Evolutionary conservation across 164 flowering plant species (phyloP), one percentile per base, ranked within the genome.

Genomic region (Kalanchoe fedtschenkoi): DNA sequence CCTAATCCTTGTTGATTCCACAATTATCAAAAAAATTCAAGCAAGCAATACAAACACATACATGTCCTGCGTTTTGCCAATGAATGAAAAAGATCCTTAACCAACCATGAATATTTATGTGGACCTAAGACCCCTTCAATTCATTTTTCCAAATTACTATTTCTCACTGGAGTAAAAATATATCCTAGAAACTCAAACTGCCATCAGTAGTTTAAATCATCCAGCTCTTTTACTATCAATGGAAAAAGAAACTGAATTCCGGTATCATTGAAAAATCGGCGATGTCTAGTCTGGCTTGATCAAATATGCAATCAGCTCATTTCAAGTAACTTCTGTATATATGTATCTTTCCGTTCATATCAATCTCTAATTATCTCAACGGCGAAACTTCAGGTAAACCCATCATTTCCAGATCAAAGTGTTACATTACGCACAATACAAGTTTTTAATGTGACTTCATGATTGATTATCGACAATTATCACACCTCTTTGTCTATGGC

Each of bases 1-100:
- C 54, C 15, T 21, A 47, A 47, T 47, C n/a, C n/a, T n/a, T n/a
- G n/a, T 47, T 47, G 54, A 47, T 47, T 22, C 54, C 54, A 37
- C 39, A 9, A 37, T 47, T 11, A 47, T 9, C 24, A 19, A 47
- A 47, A 47, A 4, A 37, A 37, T 37, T 37, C 55, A 47, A 47
- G 55, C 55, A 47, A 47, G 30, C 55, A 24, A 22, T 47, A 47
- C 54, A 47, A 47, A 47, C 54, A 47, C 54, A 47, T 47, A 47
- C 54, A 22, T 21, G 29, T 21, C 28, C 26, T 22, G 29, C 28
- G 3, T 22, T 3, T 22, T 46, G 22, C 21, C 53, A n/a, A 22
- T 22, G 32, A 51, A 51, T 29, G 32, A 51, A 51, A 14, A 51
- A 10, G 56, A 26, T 51, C 56, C 11, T 7, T 28, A 51, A 13